These are phyloP conservation scores for Solanum phureja DNA, from an alignment of 257 asterid species.

Conservation along the genomic window DNA sequence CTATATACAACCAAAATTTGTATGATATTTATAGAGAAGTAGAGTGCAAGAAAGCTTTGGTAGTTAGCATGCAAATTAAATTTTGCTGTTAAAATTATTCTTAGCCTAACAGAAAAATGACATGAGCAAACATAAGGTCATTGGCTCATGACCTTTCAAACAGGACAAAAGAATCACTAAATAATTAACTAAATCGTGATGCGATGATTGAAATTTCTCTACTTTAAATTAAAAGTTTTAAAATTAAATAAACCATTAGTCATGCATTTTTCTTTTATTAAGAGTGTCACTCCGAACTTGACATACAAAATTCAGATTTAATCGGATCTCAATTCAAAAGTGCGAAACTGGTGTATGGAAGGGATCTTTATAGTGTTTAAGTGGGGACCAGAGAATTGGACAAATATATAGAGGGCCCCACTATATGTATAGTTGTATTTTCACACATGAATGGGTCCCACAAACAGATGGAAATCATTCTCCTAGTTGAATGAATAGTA, in stretches of 20 bases:
- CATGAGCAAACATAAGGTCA: neutral
- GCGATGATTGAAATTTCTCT: neutral
- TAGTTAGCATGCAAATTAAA: neutral
- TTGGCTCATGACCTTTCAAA: neutral
- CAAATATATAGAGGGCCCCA: neutral
- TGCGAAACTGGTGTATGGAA: neutral
- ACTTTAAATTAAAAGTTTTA: neutral
- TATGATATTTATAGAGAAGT: neutral
- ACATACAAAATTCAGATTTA: no score
- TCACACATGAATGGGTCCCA: constrained; percentile 28
- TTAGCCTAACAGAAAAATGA: neutral
- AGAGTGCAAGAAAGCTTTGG: neutral
- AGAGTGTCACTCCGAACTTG: no score
- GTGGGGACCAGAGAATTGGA: constrained; percentile 2
- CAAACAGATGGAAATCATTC: neutral
- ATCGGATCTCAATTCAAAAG: no score
- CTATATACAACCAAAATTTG: neutral
- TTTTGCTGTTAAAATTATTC: neutral
- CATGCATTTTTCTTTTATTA: neutral
- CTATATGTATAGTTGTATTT: neutral
- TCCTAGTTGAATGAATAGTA: neutral
- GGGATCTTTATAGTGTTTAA: neutral
- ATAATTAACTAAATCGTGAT: neutral
- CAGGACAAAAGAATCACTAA: neutral
- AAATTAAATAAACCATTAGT: no score